These are phyloP conservation scores for Phascolomyces articulosus DNA, from an alignment of 371 early-diverging fungal genomes.

Conservation along the genomic window DNA sequence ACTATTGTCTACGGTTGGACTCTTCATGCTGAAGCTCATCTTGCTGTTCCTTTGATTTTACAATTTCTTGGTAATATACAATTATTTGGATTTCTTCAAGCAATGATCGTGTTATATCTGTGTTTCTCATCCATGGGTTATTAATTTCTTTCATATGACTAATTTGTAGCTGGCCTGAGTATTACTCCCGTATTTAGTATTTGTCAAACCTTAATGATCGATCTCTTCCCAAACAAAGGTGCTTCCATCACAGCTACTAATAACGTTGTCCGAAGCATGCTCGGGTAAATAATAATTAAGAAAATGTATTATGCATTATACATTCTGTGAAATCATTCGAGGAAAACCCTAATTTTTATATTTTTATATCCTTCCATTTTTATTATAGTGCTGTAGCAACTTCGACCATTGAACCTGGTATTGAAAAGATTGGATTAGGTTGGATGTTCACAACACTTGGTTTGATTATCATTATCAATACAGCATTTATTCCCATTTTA, in stretches of 20 bases:
- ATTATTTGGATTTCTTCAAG: no score
- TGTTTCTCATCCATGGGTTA: not conserved
- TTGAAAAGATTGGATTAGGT: slow-evolving; percentile 32
- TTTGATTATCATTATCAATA: slow-evolving; percentile 17
- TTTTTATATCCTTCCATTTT: no score
- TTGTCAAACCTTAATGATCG: slow-evolving; percentile 38
- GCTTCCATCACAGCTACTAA: slow-evolving; percentile 50
- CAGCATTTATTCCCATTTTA: not conserved
- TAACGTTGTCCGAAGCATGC: slow-evolving; percentile 43
- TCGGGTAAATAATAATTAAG: slow-evolving; percentile 34
- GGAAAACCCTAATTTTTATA: no score
- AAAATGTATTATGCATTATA: no score
- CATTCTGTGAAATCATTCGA: no score
- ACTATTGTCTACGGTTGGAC: slow-evolving; percentile 37
- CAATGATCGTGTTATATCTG: not conserved
- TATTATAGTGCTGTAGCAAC: slow-evolving; percentile 28
- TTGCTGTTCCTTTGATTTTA: slow-evolving; percentile 29
- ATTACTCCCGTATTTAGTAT: slow-evolving; percentile 20
- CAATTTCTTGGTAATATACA: slow-evolving; percentile 42
- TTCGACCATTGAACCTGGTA: slow-evolving; percentile 34
- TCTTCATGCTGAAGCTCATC: slow-evolving; percentile 22
- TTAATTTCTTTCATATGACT: not conserved
- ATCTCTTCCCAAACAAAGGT: slow-evolving; percentile 41
- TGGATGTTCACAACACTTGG: slow-evolving; percentile 41
- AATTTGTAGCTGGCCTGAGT: slow-evolving; percentile 22